Conservation (phyloP, 2,329 filamentous ascomycete species). For the Cladophialophora bantiana region DNA sequence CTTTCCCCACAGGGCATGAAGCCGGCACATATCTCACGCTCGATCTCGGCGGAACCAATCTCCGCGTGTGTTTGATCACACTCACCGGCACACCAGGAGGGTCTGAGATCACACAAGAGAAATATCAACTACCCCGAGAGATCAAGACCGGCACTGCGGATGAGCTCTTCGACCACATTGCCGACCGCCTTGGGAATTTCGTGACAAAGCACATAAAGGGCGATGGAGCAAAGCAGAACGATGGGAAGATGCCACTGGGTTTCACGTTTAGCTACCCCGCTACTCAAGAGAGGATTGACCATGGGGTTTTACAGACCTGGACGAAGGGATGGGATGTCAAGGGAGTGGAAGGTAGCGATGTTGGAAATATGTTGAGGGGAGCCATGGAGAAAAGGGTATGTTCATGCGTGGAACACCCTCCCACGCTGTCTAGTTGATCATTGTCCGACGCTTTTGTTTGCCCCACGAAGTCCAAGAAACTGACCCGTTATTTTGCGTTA, state of each 20-base stretch:
- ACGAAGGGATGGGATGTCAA: constrained; percentile 96
- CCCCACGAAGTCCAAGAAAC: background rate
- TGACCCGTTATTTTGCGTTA: background rate
- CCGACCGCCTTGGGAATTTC: constrained; percentile 89
- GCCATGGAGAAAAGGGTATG: constrained; percentile 72
- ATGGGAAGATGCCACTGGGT: constrained; percentile 74
- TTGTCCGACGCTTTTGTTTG: background rate
- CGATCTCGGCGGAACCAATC: constrained; percentile 90
- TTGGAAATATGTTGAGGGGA: constrained; percentile 80
- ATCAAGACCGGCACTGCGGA: constrained; percentile 79
- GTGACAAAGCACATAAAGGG: constrained; percentile 76
- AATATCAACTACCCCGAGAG: constrained; percentile 84
- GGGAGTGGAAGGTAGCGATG: constrained; percentile 85
- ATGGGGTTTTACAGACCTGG: constrained; percentile 91
- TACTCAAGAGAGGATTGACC: constrained; percentile 90
- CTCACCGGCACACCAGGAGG: constrained; percentile 79
- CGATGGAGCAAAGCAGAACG: constrained; percentile 54
- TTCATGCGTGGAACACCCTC: background rate
- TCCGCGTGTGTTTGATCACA: constrained; percentile 88
- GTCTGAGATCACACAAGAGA: constrained; percentile 87
- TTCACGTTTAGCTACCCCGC: constrained; percentile 97
- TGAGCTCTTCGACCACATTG: constrained; percentile 90
- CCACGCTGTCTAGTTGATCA: background rate
- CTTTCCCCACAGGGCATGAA: constrained; percentile 83
- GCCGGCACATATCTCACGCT: constrained; percentile 81